A percentile compares a stretch with the other conserved stretches of the same genome.
Conservation (phyloP, 306 rosid species). For the Prunus padus region DNA sequence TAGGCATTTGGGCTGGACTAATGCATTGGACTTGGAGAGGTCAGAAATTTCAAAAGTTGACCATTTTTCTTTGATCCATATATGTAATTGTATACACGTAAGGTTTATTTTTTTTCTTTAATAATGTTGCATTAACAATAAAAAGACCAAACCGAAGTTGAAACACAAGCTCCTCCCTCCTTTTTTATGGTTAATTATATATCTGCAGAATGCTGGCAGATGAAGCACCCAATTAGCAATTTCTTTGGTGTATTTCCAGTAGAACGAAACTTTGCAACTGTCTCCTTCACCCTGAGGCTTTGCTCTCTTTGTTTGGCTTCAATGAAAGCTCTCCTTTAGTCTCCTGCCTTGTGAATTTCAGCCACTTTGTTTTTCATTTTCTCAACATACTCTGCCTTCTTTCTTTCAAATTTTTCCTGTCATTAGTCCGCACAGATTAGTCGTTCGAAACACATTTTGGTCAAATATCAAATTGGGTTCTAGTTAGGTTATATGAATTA, state of each 20-base stretch:
- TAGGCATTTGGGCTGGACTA: no score
- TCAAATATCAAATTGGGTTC: neutral
- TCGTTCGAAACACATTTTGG: neutral
- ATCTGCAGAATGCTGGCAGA: constrained; percentile 1
- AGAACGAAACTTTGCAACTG: constrained; percentile 29
- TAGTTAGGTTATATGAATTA: neutral
- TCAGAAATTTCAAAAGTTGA: no score
- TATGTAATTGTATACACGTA: no score
- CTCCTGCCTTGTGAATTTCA: constrained; percentile 34
- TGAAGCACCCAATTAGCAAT: constrained; percentile 29
- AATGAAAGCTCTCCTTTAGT: constrained; percentile 29
- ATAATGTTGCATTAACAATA: neutral
- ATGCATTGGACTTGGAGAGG: no score
- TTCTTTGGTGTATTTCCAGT: constrained; percentile 22
- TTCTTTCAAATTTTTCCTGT: constrained; percentile 35
- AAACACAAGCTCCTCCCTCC: neutral
- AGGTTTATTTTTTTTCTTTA: no score
- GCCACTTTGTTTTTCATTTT: constrained; percentile 38
- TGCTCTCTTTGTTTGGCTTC: constrained; percentile 33
- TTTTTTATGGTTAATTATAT: neutral
- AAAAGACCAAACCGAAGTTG: neutral
- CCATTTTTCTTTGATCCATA: no score
- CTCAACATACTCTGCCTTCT: constrained; percentile 38
- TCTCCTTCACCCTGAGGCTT: constrained; percentile 34
- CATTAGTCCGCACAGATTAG: neutral